Percentiles rank a stretch among this genome's conserved stretches.
phyloP scores from a whole-genome alignment of 345 rosid species.

The Syzygium grande region DNA sequence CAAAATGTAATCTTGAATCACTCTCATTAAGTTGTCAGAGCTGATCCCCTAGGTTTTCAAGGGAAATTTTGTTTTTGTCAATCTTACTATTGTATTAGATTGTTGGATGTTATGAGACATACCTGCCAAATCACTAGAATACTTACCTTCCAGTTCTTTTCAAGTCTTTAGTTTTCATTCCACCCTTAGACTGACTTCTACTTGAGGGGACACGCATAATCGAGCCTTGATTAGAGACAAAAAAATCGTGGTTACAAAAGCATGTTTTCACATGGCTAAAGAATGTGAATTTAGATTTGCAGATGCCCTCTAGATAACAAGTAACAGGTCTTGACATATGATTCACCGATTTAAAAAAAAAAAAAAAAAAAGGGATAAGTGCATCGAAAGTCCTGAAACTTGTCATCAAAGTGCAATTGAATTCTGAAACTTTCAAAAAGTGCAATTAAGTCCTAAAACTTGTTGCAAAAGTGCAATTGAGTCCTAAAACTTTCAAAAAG shows the following conservation, averaged over 20 bases:
- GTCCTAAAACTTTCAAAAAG: no score
- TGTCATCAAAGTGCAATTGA: no score
- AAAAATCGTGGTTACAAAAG: neutral
- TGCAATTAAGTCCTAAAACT: no score
- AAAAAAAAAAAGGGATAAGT: no score
- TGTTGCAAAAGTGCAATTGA: no score
- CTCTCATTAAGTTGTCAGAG: neutral
- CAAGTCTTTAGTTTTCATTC: neutral
- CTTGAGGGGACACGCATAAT: neutral
- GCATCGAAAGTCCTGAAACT: no score
- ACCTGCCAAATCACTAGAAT: neutral
- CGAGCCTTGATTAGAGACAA: neutral
- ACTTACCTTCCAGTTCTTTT: neutral
- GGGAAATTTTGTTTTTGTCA: neutral
- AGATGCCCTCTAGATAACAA: neutral
- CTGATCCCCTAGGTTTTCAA: neutral
- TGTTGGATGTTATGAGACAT: neutral
- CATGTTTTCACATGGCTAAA: neutral
- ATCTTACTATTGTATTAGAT: neutral
- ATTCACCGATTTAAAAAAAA: neutral
- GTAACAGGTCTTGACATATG: neutral
- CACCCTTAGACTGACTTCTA: neutral
- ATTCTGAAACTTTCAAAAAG: no score
- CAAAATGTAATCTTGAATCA: neutral
- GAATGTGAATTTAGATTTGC: neutral